Conservation (phyloP, 495 filamentous ascomycete genomes). For the Tuber brumale region DNA sequence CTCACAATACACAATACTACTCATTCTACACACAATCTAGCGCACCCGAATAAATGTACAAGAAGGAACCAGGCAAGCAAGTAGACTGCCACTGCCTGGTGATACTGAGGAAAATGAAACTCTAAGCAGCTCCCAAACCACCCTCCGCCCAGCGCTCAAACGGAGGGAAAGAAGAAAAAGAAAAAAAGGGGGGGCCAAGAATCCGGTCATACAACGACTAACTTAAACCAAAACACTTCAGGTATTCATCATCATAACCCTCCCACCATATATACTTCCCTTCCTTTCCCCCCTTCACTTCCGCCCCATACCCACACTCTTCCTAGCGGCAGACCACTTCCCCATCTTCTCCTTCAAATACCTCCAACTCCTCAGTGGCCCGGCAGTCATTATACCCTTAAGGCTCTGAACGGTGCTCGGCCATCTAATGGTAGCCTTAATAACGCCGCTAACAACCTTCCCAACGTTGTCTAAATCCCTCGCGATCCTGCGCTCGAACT, state of each 20-base stretch:
- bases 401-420: conserved; percentile 76
- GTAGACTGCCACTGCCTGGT: background rate
- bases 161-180: background rate
- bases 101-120: background rate
- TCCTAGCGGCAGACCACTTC: conserved; percentile 56
- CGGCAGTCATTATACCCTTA: conserved; percentile 74
- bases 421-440: conserved; percentile 84
- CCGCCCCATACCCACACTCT: conserved; percentile 7
- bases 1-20: background rate
- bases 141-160: background rate
- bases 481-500: conserved; percentile 79
- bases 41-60: background rate
- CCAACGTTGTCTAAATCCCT: conserved; percentile 56
- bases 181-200: background rate
- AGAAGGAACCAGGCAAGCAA: background rate
- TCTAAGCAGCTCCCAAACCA: background rate
- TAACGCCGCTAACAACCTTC: conserved; percentile 61
- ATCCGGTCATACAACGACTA: background rate
- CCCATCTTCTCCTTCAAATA: conserved; percentile 79
- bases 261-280: background rate
- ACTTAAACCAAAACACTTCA: background rate
- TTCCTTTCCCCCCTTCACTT: background rate
- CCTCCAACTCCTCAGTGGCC: conserved; percentile 57
- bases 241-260: background rate
- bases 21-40: conserved; percentile 1